Base-by-base conservation (phyloP, 768 basidiomycete genomes). In the Hericium coralloides region DNA sequence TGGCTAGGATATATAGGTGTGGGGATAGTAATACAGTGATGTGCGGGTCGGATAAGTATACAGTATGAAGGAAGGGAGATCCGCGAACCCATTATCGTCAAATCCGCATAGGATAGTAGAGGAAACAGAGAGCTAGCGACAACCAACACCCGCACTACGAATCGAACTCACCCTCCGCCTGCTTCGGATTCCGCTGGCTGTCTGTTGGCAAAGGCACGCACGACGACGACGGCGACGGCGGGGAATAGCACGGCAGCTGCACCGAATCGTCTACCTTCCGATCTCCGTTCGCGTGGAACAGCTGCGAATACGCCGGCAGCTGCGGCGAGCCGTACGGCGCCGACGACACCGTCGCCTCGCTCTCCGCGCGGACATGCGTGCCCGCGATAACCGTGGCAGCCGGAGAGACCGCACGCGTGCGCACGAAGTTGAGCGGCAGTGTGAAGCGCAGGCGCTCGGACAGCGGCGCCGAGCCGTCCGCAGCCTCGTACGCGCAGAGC, bases 241-340 rank as follows among this genome's bases (percentile, higher is more conserved):
- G 83, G 15, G 79, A 79, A 65, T 89, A 89, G 22, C 79, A 72
- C 0, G 89, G 89, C 45, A 89, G 70, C 14, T 82, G 84, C 15
- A 52, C 63, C n/a, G 78, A 80, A 59, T 79, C 76, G 64, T 91
- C 88, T 51, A 87, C 74, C 70, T 82, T 87, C 55, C 77, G 77
- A 53, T 89, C 84, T 17, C 91, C 90, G 62, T 88, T 87, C 17
- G 74, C 64, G 64, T 91, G 72, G 70, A 84, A 92, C 18, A 92
- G 74, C 61, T 90, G 87, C 5, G 87, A 89, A 65, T 92, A 92
- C 3, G 84, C 78, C 2, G 90, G 91, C 18, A 89, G 79, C 45
- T 63, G 63, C 14, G 69, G 67, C 4, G 65, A 58, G 52, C 63
- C 63, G 53, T 65, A 65, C 38, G 59, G 36, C 18, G 39, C 55